These are phyloP conservation scores for Picea engelmannii DNA, from an alignment of 83 land plant species.

Conservation along the genomic window DNA sequence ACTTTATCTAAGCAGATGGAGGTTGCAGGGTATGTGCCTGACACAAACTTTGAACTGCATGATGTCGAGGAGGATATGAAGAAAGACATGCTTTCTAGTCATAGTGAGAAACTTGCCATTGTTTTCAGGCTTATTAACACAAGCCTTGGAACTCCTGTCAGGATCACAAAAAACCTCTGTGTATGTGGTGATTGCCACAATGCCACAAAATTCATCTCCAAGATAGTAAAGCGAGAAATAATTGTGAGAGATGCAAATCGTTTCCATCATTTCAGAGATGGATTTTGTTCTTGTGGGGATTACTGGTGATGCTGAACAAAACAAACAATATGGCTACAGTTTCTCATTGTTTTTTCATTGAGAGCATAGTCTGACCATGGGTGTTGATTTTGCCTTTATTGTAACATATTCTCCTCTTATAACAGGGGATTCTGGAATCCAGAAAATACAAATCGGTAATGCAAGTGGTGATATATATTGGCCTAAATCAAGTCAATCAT, in stretches of 20 bases:
- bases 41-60: constrained; percentile 3
- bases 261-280: constrained; percentile 29
- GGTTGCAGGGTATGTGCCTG: constrained; percentile 19
- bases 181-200: constrained; percentile 24
- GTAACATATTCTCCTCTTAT: no score
- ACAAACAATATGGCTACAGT: no score
- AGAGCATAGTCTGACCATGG: no score
- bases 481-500: no score
- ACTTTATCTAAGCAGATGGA: constrained; percentile 18
- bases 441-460: no score
- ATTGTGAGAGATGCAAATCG: constrained; percentile 25
- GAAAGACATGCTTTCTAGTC: neutral
- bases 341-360: no score
- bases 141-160: neutral
- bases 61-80: neutral
- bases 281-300: constrained; percentile 28
- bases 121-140: neutral
- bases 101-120: neutral
- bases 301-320: constrained; percentile 24
- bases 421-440: no score
- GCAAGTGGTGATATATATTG: no score
- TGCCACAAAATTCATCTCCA: constrained; percentile 20
- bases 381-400: no score
- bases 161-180: constrained; percentile 18
- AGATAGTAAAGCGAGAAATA: constrained; percentile 9